Base-by-base conservation (phyloP, 805 yeast genomes). In the Starmerella gropengiesseri region DNA sequence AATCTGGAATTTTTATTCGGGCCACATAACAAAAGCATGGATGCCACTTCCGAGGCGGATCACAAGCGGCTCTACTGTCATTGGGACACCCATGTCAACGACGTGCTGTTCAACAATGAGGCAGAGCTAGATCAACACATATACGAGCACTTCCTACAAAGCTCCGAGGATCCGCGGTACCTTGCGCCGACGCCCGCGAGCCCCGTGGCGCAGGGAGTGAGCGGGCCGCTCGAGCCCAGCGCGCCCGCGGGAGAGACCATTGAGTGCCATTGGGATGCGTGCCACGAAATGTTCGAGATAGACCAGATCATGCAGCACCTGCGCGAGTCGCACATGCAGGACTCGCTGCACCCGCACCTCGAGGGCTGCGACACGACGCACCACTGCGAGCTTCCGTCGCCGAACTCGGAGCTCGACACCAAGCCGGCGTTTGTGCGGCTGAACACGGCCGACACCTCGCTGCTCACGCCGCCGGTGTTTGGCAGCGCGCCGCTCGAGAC, bases 241-340 rank as follows among this genome's bases (percentile, higher is more conserved):
- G 34, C 28, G 5, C 14, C 29, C 7, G 26, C 22, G 17, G 37
- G 19, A 5, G 43, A 48, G 16, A 37, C 47, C 19, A 48, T 53
- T 6, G 56, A 55, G 7, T 64, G 68, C 40, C 66, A 60, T 40
- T 64, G 68, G 68, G 68, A 63, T 39, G 54, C 65, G 3, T 64
- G 68, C 41, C 59, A 59, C 17, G 60, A 56, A 20, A 35, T 52
- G 32, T 47, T 59, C n/a, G 54, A 52, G 22, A 37, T 55, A 1
- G 58, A 55, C 43, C 45, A 47, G n/a, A 47, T 54, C 41, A 49
- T 53, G 54, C 51, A 47, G 21, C 58, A 55, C 41, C 39, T 54
- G 38, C 42, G 48, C 25, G 42, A 26, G 3, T 36, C 36, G 21
- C 58, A 55, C 31, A 54, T 47, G 41, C 48, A 58, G 31, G 63